Percentiles rank a stretch among this genome's conserved stretches.
phyloP scores from a whole-genome alignment of 306 rosid genomes.

The Phaseolus lunatus region DNA sequence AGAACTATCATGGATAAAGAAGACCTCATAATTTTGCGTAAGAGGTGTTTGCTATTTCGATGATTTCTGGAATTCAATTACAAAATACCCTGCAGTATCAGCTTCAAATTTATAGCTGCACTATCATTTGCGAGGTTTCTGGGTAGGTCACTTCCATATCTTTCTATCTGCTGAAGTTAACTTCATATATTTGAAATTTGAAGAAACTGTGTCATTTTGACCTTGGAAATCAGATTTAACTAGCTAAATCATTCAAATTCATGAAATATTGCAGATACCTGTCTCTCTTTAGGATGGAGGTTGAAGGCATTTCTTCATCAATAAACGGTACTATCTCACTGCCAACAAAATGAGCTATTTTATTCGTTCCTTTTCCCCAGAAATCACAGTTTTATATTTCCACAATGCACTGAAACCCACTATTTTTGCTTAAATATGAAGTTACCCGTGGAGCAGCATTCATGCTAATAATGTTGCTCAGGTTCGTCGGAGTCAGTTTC shows the following conservation, averaged over 20 bases:
- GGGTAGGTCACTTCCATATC: conserved; percentile 56
- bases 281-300: conserved; percentile 42
- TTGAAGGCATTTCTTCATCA: conserved; percentile 39
- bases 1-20: conserved; percentile 45
- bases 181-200: conserved; percentile 25
- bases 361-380: background rate
- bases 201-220: conserved; percentile 34
- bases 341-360: conserved; percentile 5
- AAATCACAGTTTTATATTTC: conserved; percentile 1
- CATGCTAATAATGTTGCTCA: conserved; percentile 43
- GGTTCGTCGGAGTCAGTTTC: conserved; percentile 51
- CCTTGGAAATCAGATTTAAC: conserved; percentile 16
- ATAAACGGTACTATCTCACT: conserved; percentile 45
- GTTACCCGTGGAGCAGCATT: conserved; percentile 23
- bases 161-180: conserved; percentile 35
- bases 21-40: conserved; percentile 40
- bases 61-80: conserved; percentile 48
- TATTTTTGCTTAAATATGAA: conserved; percentile 11
- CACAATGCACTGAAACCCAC: conserved; percentile 15
- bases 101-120: conserved; percentile 43
- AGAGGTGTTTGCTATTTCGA: conserved; percentile 38
- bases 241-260: conserved; percentile 31
- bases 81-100: conserved; percentile 39
- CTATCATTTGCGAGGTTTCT: conserved; percentile 43
- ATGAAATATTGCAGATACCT: conserved; percentile 45